Base-by-base conservation (phyloP, 176 grass and related monocot genomes). In the Poa pratensis region DNA sequence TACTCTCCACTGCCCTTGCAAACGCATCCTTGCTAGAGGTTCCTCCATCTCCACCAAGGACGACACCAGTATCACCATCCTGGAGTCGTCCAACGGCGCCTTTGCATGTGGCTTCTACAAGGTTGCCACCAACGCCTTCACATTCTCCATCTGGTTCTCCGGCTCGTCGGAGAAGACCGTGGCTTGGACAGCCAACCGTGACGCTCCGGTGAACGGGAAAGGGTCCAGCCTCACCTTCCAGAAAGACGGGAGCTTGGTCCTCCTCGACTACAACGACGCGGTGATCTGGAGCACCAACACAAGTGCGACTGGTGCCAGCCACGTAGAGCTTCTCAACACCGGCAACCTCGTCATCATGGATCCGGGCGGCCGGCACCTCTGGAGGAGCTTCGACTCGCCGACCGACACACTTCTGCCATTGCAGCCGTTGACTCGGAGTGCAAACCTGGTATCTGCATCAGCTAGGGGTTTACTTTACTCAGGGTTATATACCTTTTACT, bases 41-140 rank as follows among this genome's bases (percentile, higher is more conserved):
- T 82, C 70, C 37, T 76, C 26, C 35, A 69, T 82, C 23, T 54
- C 58, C 72, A 87, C 79, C 58, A 26, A 61, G 58, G 58, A 14
- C 23, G 23, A 26, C 23, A 61, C 58, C 58, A 27, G 23, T 14
- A 61, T 6, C 58, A 61, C 58, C 58, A 61, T 61, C 58, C 10
- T 61, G 10, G 23, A 26, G 23, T 61, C 58, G 23, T 23, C 58
- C 22, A 61, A 61, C 11, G 58, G 58, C 22, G 58, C 58, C 58
- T 61, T 61, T 13, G 58, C 58, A 9, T 61, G 58, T 11, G 58
- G 58, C 58, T 27, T 61, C 58, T 61, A 61, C 23, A 61, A 26
- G 23, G 58, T 61, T 1, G 58, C 58, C 58, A 61, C 58, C 58
- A 61, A 61, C 10, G 58, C 58, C 22, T 61, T 61, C 58, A 61